Base-by-base conservation (phyloP, 1,284 basidiomycete genomes). In the Apiotrichum mycotoxinovorans region DNA sequence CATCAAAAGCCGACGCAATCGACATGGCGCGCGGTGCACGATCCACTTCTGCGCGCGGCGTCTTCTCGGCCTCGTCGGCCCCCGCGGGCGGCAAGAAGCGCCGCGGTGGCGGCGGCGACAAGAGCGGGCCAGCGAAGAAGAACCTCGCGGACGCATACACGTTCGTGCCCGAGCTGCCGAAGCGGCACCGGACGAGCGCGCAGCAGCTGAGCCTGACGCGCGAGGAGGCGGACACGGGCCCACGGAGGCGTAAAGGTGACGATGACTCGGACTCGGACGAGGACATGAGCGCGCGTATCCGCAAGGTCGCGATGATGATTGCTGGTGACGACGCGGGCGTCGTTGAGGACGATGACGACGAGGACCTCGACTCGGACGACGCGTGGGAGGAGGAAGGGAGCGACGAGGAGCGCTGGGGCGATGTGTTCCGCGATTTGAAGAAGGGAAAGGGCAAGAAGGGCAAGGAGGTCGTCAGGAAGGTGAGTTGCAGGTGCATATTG, bases 391-490 rank as follows among this genome's bases (percentile, higher is more conserved):
- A 88, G 52, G 77, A 69, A 62, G 88, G 89, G 65, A 86, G 84
- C 65, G 91, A 92, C 58, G 87, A 87, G 60, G 89, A 92, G 44
- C 77, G 83, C 43, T 76, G 74, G 75, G 75, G 75, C n/a, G 72
- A 72, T 61, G 70, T 72, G 8, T 91, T 87, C 76, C 84, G 86
- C 27, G 69, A 70, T 46, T 63, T 76, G 55, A 68, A 74, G 52
- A 72, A 71, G 63, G 71, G 68, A 0, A 69, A 71, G 61, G 62
- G 58, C 25, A 83, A 83, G 76, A 85, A 84, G 65, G 57, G 80
- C 62, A 69, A 70, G 56, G 74, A 74, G 56, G 68, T 68, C 17
- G 68, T 71, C 0, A 54, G 57, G 37, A 73, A 72, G 65, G 72
- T 73, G 51, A 52, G 64, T 57, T 43, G 26, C 33, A 10, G 5